A percentile compares a stretch with the other conserved stretches of the same genome.
Evolutionary conservation across 148 eudicot species (phyloP).

Genomic region (Pharnaceum exiguum): DNA sequence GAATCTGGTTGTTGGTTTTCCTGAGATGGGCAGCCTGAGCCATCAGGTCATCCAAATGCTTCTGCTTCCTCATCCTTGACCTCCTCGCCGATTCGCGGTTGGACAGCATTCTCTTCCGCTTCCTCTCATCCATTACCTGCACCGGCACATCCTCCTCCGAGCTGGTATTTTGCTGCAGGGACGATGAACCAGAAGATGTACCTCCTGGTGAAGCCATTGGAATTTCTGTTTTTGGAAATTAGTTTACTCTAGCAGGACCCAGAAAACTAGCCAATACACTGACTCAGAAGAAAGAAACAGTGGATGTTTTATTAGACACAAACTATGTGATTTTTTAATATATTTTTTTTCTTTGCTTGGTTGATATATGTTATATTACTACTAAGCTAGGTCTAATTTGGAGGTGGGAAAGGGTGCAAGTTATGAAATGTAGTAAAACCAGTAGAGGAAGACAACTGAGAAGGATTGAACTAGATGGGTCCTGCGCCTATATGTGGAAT

Average conservation of each 20-base stretch:
- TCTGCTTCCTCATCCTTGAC: conserved; percentile 68
- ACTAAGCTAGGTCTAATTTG: conserved; percentile 7
- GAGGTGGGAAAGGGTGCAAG: neutral
- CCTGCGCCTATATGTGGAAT: conserved; percentile 79
- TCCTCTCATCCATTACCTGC: conserved; percentile 49
- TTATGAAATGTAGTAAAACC: conserved; percentile 84
- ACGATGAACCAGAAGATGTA: conserved; percentile 39
- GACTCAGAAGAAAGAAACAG: conserved; percentile 2
- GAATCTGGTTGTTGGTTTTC: conserved; percentile 37
- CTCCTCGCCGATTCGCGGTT: conserved; percentile 81
- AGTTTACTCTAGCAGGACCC: conserved; percentile 25
- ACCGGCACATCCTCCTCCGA: conserved; percentile 41
- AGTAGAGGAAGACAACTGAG: conserved; percentile 93
- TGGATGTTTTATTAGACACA: conserved; percentile 11
- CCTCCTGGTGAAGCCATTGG: conserved; percentile 60
- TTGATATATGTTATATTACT: neutral
- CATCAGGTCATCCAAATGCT: conserved; percentile 62
- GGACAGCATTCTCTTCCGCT: conserved; percentile 65
- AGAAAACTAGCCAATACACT: conserved; percentile 10
- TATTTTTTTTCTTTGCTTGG: neutral
- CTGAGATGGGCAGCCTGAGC: conserved; percentile 36
- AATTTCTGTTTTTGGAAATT: neutral
- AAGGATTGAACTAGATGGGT: conserved; percentile 93
- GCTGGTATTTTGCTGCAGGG: conserved; percentile 38
- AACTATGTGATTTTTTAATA: conserved; percentile 2